A percentile compares a stretch with the other conserved stretches of the same genome.
These are phyloP conservation scores for Cordyceps cateniannulata DNA, from an alignment of 2,329 filamentous ascomycete genomes.

Conservation along the genomic window DNA sequence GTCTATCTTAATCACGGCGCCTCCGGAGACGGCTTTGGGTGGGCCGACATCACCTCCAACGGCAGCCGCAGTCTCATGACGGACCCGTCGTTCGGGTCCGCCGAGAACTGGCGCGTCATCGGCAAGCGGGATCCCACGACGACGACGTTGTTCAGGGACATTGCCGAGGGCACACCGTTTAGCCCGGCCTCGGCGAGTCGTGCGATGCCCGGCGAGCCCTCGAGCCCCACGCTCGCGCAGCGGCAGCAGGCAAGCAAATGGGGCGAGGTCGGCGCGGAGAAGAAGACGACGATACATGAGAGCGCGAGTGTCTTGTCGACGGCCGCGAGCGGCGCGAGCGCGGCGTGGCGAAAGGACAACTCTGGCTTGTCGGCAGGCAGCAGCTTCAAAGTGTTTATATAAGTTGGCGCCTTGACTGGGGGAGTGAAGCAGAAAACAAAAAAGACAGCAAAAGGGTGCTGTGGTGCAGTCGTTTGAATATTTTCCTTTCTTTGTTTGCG, in stretches of 20 bases:
- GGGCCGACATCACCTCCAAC: slow-evolving; percentile 21
- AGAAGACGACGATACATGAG: slow-evolving; percentile 5
- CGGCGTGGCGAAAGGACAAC: slow-evolving; percentile 7
- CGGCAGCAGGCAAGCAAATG: slow-evolving; percentile 21
- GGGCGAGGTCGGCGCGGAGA: slow-evolving; percentile 15
- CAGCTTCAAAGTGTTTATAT: slow-evolving; percentile 15
- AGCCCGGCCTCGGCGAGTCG: slow-evolving; percentile 29
- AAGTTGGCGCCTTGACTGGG: background rate
- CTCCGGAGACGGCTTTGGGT: slow-evolving; percentile 19
- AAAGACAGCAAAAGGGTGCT: background rate
- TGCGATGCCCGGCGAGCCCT: slow-evolving; percentile 18
- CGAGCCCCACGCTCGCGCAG: slow-evolving; percentile 17
- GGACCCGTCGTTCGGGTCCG: slow-evolving; percentile 28
- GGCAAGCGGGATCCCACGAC: slow-evolving; percentile 22
- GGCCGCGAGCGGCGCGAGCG: background rate
- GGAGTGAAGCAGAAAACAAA: background rate
- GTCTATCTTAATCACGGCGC: slow-evolving; percentile 18
- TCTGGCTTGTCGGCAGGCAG: slow-evolving; percentile 11
- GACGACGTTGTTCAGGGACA: slow-evolving; percentile 25
- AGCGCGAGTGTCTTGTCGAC: background rate
- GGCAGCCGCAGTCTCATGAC: slow-evolving; percentile 20
- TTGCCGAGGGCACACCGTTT: slow-evolving; percentile 29
- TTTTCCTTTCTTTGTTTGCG: background rate
- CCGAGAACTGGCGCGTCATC: slow-evolving; percentile 32
- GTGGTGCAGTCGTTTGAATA: background rate